Evolutionary conservation across 208 protist genomes (phyloP), one percentile per base, ranked within the genome.

Genomic region (Trypanosoma avium): DNA sequence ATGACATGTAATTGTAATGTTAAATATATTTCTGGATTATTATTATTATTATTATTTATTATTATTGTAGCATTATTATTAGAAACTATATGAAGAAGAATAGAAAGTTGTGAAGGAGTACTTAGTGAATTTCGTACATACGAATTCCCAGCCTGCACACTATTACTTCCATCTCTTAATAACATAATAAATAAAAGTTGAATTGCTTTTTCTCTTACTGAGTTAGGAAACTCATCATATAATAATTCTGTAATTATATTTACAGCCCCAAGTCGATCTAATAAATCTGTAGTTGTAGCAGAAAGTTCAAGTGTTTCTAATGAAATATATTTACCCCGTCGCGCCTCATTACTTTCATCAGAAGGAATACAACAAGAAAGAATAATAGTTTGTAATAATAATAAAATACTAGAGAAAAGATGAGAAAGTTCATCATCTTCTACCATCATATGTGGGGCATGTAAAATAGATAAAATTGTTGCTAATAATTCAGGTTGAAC

Each of bases 181-280:
- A 68, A 26, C 50, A 68, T 45, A 9, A 45, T 43, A 48, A 68
- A 68, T 21, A 68, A 47, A 6, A 68, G 30, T 24, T 59, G 54
- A 2, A 43, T 50, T 0, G 62, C 62, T 15, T 27, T 6, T n/a
- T 43, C 35, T 17, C 55, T 48, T 22, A 68, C 62, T 2, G 62
- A 32, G 3, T 21, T 13, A 15, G 62, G 62, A 42, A 50, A 61
- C 9, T 59, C 50, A 30, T 59, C 54, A n/a, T 50, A 45, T 15
- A 68, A 12, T 4, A 59, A 19, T 27, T 45, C 62, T 13, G 32
- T 43, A 10, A 68, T n/a, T 38, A 68, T 59, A 5, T 33, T 10
- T 10, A 68, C 50, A 3, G 62, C 46, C 8, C 33, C 62, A 42
- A 61, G 47, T 15, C 54, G 42, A 19, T 61, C 32, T 9, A 68